These are phyloP conservation scores for Saturnispora silvae DNA, from an alignment of 805 yeast species.

Conservation along the genomic window DNA sequence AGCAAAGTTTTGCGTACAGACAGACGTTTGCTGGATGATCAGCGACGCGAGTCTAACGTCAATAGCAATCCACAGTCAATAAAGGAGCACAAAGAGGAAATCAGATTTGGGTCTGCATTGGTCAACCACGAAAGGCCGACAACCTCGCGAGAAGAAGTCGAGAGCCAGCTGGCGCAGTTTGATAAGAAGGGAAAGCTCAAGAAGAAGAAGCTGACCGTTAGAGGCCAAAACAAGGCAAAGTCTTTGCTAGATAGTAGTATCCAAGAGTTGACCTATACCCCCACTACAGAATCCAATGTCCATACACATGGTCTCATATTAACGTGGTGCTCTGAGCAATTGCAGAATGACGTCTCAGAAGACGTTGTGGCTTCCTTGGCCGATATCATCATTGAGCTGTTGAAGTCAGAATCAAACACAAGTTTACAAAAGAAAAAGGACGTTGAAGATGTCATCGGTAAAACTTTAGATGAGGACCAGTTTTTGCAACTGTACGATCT, in stretches of 20 bases:
- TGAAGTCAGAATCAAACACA: constrained; percentile 36
- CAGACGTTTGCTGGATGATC: constrained; percentile 35
- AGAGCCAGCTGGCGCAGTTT: constrained; percentile 8
- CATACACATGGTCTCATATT: constrained; percentile 46
- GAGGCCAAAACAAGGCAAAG: background rate
- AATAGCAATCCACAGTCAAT: constrained; percentile 65
- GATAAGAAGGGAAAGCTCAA: constrained; percentile 6
- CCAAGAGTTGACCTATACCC: constrained; percentile 51
- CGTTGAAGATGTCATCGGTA: constrained; percentile 40
- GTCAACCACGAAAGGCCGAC: constrained; percentile 15
- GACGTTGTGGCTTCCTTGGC: constrained; percentile 63
- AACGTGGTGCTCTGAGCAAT: constrained; percentile 42
- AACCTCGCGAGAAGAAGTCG: constrained; percentile 13
- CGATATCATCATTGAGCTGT: constrained; percentile 47
- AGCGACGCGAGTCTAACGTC: constrained; percentile 32
- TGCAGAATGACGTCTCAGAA: constrained; percentile 68
- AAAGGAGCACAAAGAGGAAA: constrained; percentile 52
- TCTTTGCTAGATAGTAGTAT: constrained; percentile 28
- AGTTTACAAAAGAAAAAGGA: constrained; percentile 37
- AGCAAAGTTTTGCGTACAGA: constrained; percentile 61
- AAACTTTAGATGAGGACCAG: constrained; percentile 30
- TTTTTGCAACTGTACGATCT: constrained; percentile 38
- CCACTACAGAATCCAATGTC: constrained; percentile 43
- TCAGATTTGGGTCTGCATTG: constrained; percentile 49
- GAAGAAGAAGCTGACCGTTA: constrained; percentile 9